A percentile compares a stretch with the other conserved stretches of the same genome.
These are phyloP conservation scores for Mucor ambiguus DNA, from an alignment of 371 early-diverging fungal genomes.

Conservation along the genomic window DNA sequence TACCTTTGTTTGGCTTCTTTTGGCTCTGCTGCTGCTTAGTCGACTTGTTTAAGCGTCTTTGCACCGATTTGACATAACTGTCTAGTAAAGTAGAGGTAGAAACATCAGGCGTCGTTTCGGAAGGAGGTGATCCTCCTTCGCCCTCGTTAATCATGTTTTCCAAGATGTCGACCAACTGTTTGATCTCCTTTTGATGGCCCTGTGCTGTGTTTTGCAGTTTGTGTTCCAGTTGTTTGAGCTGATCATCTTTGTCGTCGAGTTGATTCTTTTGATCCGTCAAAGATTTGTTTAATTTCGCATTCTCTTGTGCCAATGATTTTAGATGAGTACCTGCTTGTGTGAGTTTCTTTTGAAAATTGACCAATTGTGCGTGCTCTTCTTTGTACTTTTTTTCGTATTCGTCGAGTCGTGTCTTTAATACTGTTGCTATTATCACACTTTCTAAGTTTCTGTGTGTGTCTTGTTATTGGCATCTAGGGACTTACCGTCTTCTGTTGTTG, in stretches of 20 bases:
- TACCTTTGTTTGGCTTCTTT: constrained; percentile 15
- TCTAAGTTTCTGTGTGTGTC: no score
- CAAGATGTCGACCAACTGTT: constrained; percentile 21
- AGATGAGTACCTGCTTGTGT: constrained; percentile 51
- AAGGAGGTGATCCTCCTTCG: background rate
- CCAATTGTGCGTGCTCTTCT: constrained; percentile 28
- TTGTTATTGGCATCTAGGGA: background rate
- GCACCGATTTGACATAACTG: constrained; percentile 23
- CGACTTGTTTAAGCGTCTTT: constrained; percentile 14
- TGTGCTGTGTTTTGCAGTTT: constrained; percentile 14
- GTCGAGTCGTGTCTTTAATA: constrained; percentile 19
- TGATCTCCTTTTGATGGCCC: constrained; percentile 20
- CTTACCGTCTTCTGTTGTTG: background rate
- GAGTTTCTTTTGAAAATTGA: constrained; percentile 38
- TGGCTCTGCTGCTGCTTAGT: background rate
- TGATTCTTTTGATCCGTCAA: constrained; percentile 11
- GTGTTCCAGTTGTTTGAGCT: constrained; percentile 8
- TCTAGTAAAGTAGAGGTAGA: constrained; percentile 19
- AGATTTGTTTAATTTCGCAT: constrained; percentile 31
- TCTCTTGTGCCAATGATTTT: constrained; percentile 47
- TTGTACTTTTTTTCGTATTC: constrained; percentile 26
- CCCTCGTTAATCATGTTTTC: constrained; percentile 8
- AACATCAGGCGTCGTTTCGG: constrained; percentile 12
- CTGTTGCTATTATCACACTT: constrained; percentile 5
- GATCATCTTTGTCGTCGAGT: constrained; percentile 6